Evolutionary conservation across 768 basidiomycete species (phyloP).

Genomic region (Suillus subaureus): DNA sequence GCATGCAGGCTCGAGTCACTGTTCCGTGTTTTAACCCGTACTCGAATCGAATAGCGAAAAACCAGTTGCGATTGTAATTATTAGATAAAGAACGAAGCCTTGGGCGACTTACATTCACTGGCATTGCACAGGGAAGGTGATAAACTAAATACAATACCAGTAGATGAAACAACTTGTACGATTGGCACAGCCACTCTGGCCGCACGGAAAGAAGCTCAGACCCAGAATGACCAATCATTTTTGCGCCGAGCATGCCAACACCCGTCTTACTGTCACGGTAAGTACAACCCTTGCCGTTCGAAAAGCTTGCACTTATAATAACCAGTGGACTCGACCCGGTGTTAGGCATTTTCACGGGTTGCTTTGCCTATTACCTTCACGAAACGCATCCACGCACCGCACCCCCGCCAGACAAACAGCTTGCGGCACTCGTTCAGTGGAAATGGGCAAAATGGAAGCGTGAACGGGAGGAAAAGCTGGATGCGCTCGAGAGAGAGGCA

Average conservation of each 20-base stretch:
- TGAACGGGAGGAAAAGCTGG: conserved; percentile 18
- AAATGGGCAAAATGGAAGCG: conserved; percentile 54
- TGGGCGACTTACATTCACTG: neutral
- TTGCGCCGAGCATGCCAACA: conserved; percentile 40
- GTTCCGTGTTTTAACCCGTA: neutral
- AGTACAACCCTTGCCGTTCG: conserved; percentile 8
- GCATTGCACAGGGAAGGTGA: too few relatives aligned
- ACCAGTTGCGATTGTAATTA: neutral
- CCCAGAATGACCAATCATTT: neutral
- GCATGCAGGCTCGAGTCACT: neutral
- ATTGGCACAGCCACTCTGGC: neutral
- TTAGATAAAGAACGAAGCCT: neutral
- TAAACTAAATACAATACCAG: too few relatives aligned
- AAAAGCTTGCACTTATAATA: conserved; percentile 11
- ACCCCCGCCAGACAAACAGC: conserved; percentile 53
- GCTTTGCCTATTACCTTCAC: conserved; percentile 77
- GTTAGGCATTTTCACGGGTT: conserved; percentile 77
- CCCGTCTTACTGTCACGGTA: conserved; percentile 38
- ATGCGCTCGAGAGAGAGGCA: conserved; percentile 10
- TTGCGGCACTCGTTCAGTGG: conserved; percentile 62
- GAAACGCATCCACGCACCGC: conserved; percentile 80
- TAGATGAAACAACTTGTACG: too few relatives aligned
- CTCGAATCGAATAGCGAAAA: neutral
- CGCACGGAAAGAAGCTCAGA: neutral
- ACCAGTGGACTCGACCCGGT: conserved; percentile 68